These are phyloP conservation scores for Nemania sp. DNA, from an alignment of 2,329 filamentous ascomycete genomes.

Conservation along the genomic window DNA sequence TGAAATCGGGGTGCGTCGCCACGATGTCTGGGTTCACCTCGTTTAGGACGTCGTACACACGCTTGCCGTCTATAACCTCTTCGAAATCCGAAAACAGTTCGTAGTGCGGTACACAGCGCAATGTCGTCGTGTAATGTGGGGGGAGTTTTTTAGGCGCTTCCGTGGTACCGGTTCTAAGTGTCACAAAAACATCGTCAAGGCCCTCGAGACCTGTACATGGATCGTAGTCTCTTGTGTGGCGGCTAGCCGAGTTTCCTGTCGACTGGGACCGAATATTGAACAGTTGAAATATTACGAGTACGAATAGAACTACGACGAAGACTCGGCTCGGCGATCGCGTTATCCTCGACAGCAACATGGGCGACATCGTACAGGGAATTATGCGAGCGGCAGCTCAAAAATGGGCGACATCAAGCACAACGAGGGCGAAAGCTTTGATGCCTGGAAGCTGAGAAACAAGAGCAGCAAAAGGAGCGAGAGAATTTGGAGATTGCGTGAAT, in stretches of 20 bases:
- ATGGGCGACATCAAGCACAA: slow-evolving; percentile 20
- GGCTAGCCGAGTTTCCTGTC: slow-evolving; percentile 11
- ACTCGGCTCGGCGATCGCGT: slow-evolving; percentile 28
- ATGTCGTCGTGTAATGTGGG: slow-evolving; percentile 56
- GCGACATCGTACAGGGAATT: slow-evolving; percentile 13
- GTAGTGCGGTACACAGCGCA: slow-evolving; percentile 59
- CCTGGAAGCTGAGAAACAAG: background rate
- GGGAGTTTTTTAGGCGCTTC: slow-evolving; percentile 60
- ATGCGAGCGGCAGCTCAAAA: slow-evolving; percentile 7
- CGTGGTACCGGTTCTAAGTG: slow-evolving; percentile 63
- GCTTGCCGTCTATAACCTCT: slow-evolving; percentile 54
- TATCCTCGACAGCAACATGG: slow-evolving; percentile 20
- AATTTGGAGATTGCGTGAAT: slow-evolving; percentile 12
- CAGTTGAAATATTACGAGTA: slow-evolving; percentile 32
- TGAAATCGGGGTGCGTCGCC: slow-evolving; percentile 51
- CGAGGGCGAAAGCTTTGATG: background rate
- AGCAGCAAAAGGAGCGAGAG: background rate
- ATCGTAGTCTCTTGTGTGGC: slow-evolving; percentile 2
- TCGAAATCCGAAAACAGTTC: slow-evolving; percentile 64
- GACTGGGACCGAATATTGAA: slow-evolving; percentile 28
- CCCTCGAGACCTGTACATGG: slow-evolving; percentile 41
- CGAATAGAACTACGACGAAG: slow-evolving; percentile 26
- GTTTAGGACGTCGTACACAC: slow-evolving; percentile 54
- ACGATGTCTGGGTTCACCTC: slow-evolving; percentile 47
- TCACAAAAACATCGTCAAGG: slow-evolving; percentile 57